Base-by-base conservation (phyloP, 2,329 filamentous ascomycete genomes). In the Aureobasidium uvarum region DNA sequence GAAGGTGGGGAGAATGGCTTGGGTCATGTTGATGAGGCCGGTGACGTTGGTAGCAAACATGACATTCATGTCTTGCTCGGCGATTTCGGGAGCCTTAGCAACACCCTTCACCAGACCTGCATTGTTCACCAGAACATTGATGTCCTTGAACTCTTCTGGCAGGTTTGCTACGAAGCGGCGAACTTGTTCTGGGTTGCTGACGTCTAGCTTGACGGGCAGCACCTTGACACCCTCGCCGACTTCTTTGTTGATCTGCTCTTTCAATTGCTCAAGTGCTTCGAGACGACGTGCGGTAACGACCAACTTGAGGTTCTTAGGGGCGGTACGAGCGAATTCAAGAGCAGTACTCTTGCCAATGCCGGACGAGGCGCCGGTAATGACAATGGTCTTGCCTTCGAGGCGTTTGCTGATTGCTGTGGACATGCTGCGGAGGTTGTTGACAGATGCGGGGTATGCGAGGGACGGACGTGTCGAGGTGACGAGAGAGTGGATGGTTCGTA, bases 11-110 rank as follows among this genome's bases (percentile, higher is more conserved):
- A 98, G 79, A 67, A 97, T 83, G 52, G 91, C 91, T 81, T 99
- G 95, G 0, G 95, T 98, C 89, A 98, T 91, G 81, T 94, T 91
- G 81, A 99, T 95, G 39, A 99, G 83, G 33, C 95, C 95, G 1
- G 90, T 95, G 62, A 98, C 93, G 76, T 99, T 99, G 66, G 95
- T 98, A 54, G 85, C 80, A 75, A 97, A 91, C 92, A 98, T 97
- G 76, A 88, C 74, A 72, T 89, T 83, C 72, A 97, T 89, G 79
- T 99, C 94, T 66, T 88, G 87, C 72, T 90, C 84, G 18, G 83
- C 84, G 74, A 99, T 97, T 46, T 91, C 85, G 20, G 93, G 93
- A 1, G 92, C 92, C 74, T 89, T 87, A 58, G 91, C 94, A 14
- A 96, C 86, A 69, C 92, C 93, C 77, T 90, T 94, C 67, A 96